Base-by-base conservation (phyloP, 202 grass and related monocot genomes). In the Schoenoplectus tabernaemontani region DNA sequence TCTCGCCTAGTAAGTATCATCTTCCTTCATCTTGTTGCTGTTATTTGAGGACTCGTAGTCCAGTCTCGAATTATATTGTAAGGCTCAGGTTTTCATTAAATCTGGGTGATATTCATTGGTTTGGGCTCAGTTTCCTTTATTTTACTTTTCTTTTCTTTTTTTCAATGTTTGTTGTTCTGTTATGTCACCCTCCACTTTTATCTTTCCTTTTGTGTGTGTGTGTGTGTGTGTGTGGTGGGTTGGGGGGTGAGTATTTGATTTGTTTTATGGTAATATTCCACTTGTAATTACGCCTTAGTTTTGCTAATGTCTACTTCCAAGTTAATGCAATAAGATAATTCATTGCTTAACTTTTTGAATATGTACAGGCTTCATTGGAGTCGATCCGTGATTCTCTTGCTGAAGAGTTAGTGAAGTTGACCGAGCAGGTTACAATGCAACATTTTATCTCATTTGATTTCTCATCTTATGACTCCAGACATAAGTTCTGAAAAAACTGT, bases 391-490 rank as follows among this genome's bases (percentile, higher is more conserved):
- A 99, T 83, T 99, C 96, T 76, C 50, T 99, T 53, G 96, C 96
- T 54, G 96, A 99, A 84, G 96, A 96, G 80, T 77, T 99, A 83
- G 96, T 99, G 68, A 96, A 99, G 87, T 83, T 99, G 88, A 99
- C 96, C 5, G 96, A 99, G 81, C 86, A 99, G 85, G 96, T 99
- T 88, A 15, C 8, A 34, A 22, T 82, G 36, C 34, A 34, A 77
- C 48, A 59, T 15, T 47, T 15, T 66, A 1, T 34, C 61, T 82
- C 19, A 69, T 76, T 72, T 71, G 16, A 64, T 58, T 66, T 76
- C 64, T 36, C 33, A 28, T 53, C 15, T 75, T 11, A 65, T 5
- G 17, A 66, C 47, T 43, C 22, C 12, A 34, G 80, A 42, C 26
- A 33, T 37, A 82, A 82, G 51, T 42, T 34, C 23, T n/a, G 38